Conservation (phyloP, 1,284 basidiomycete genomes). For the Rhodotorula sp. region DNA sequence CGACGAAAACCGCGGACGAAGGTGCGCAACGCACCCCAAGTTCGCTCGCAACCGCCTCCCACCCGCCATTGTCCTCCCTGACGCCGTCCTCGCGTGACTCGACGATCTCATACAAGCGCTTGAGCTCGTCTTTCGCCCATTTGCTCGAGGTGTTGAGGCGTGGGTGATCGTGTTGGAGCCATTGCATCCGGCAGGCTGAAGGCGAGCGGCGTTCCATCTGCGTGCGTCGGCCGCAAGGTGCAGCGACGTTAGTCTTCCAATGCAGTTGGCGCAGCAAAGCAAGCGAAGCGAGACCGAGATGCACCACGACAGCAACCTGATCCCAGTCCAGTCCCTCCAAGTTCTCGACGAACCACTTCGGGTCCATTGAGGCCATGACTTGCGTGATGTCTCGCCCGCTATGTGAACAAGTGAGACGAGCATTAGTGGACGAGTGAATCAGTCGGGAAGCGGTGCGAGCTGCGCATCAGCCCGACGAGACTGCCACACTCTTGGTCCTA, state of each 20-base stretch:
- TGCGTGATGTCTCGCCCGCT: slow-evolving; percentile 19
- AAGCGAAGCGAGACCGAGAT: not conserved
- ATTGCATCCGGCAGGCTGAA: slow-evolving; percentile 38
- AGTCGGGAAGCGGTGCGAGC: not conserved
- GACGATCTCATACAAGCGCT: slow-evolving; percentile 24
- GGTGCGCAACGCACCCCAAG: slow-evolving; percentile 23
- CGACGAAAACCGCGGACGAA: not conserved
- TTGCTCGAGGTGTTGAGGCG: slow-evolving; percentile 17
- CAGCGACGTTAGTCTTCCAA: not conserved
- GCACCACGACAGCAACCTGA: slow-evolving; percentile 21
- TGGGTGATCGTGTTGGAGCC: slow-evolving; percentile 40
- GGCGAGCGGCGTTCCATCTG: slow-evolving; percentile 36
- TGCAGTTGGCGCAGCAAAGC: fast-evolving
- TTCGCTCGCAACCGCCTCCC: slow-evolving; percentile 29
- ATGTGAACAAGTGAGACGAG: too few species aligned
- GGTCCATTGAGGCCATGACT: not conserved
- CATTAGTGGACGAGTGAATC: too few species aligned
- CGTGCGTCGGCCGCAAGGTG: not conserved
- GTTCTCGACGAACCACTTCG: slow-evolving; percentile 12
- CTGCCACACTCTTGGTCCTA: too few species aligned
- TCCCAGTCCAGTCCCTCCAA: slow-evolving; percentile 32
- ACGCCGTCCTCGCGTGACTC: slow-evolving; percentile 2
- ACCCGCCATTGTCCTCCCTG: slow-evolving; percentile 9
- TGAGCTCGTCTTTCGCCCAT: slow-evolving; percentile 28
- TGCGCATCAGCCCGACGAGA: not conserved